Evolutionary conservation across 306 rosid species (phyloP).

Genomic region (Elaeagnus macrophylla): DNA sequence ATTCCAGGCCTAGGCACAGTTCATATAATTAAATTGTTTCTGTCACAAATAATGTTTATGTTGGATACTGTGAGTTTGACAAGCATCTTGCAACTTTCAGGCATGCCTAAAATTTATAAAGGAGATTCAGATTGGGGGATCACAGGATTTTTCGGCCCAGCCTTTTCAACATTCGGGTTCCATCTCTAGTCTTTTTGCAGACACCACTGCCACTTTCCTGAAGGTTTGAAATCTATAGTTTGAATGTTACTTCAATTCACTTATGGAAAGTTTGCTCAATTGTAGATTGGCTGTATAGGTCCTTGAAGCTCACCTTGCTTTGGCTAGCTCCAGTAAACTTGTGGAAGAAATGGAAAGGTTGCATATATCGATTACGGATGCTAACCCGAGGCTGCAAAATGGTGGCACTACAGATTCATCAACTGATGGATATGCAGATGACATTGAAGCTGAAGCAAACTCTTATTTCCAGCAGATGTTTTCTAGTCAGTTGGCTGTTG

Average conservation of each 20-base stretch:
- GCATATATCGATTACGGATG: constrained; percentile 43
- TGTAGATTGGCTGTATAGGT: constrained; percentile 38
- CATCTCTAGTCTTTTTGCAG: constrained; percentile 46
- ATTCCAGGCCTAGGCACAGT: neutral
- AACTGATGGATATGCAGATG: constrained; percentile 66
- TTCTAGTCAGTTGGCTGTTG: constrained; percentile 66
- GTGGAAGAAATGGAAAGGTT: constrained; percentile 85
- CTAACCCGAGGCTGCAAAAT: constrained; percentile 68
- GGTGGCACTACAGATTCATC: constrained; percentile 59
- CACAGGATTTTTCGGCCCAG: constrained; percentile 62
- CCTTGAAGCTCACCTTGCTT: constrained; percentile 61
- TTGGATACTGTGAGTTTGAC: constrained; percentile 13
- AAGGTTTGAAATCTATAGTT: constrained; percentile 45
- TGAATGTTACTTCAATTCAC: neutral
- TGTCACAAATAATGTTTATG: constrained; percentile 1
- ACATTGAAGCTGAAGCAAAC: constrained; percentile 88
- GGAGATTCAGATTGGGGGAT: constrained; percentile 59
- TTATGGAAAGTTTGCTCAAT: constrained; percentile 8
- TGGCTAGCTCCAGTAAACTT: constrained; percentile 42
- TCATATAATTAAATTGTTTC: neutral
- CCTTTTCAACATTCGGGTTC: constrained; percentile 64
- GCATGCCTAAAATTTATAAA: constrained; percentile 80
- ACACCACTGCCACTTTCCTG: constrained; percentile 49
- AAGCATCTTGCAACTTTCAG: constrained; percentile 32
- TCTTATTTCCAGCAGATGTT: constrained; percentile 83